phyloP scores from a whole-genome alignment of 1,284 basidiomycete genomes.

The Entoloma clypeatum region DNA sequence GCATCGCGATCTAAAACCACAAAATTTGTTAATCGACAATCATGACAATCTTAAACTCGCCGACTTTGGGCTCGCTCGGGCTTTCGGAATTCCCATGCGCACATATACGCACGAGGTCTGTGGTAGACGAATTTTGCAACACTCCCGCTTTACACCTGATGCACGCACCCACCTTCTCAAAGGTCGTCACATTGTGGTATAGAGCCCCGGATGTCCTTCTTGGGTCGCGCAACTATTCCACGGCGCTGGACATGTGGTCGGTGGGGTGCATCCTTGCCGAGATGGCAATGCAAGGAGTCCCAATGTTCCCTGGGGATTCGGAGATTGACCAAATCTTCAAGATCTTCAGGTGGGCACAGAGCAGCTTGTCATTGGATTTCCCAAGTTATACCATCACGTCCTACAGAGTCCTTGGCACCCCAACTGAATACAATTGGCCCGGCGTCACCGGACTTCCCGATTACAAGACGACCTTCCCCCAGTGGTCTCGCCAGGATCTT shows the following conservation, averaged over 20 bases:
- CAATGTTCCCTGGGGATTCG: conserved; percentile 96
- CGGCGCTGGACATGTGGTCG: conserved; percentile 98
- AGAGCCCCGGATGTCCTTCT: conserved; percentile 96
- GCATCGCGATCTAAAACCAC: conserved; percentile 96
- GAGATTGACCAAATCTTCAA: conserved; percentile 99
- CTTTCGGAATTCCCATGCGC: conserved; percentile 96
- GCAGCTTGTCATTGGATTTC: conserved; percentile 1
- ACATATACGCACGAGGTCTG: conserved; percentile 97
- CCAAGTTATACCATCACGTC: conserved; percentile 3
- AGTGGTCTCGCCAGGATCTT: conserved; percentile 80
- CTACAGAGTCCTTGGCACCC: conserved; percentile 94
- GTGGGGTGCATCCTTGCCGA: conserved; percentile 95
- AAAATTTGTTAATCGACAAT: conserved; percentile 94
- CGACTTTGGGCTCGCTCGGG: conserved; percentile 94
- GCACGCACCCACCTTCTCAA: too few relatives aligned
- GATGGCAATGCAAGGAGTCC: conserved; percentile 85
- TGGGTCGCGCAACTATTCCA: conserved; percentile 94
- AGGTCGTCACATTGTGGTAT: conserved; percentile 99
- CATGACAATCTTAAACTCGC: conserved; percentile 90
- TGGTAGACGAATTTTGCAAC: conserved; percentile 11
- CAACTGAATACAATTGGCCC: conserved; percentile 90
- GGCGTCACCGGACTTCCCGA: conserved; percentile 88
- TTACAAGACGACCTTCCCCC: conserved; percentile 96
- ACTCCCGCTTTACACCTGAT: too few relatives aligned
- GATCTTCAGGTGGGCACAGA: conserved; percentile 79